These are phyloP conservation scores for Citrus glauca DNA, from an alignment of 345 rosid species.

Conservation along the genomic window DNA sequence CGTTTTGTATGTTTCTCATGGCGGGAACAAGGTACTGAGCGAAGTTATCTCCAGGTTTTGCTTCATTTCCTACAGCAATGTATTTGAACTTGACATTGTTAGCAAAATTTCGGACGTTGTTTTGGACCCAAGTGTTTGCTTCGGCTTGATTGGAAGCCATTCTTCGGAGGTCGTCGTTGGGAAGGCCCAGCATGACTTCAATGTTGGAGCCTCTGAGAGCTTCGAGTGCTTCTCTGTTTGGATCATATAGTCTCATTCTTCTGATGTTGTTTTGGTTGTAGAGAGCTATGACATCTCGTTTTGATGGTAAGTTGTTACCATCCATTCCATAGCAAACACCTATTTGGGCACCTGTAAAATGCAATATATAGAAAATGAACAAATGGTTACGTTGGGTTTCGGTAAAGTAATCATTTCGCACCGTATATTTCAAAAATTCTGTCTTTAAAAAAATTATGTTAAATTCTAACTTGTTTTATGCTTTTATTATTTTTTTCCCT, in stretches of 20 bases:
- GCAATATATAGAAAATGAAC: too few relatives aligned
- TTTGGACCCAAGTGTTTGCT: too few relatives aligned
- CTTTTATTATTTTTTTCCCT: too few relatives aligned
- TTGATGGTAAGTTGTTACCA: conserved; percentile 45
- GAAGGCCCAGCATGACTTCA: conserved; percentile 47
- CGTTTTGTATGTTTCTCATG: conserved; percentile 26
- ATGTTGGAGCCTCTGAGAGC: conserved; percentile 51
- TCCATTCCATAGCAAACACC: conserved; percentile 70
- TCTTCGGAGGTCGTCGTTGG: conserved; percentile 23
- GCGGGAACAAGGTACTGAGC: conserved; percentile 32
- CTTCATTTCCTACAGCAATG: too few relatives aligned
- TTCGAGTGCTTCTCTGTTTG: conserved; percentile 30
- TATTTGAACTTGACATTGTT: too few relatives aligned
- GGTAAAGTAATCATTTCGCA: too few relatives aligned
- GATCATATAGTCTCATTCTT: conserved; percentile 34
- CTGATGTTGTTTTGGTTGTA: conserved; percentile 41
- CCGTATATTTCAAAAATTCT: too few relatives aligned
- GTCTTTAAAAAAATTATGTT: too few relatives aligned
- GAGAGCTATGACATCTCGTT: conserved; percentile 43
- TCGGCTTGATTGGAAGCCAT: conserved; percentile 40
- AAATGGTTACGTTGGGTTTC: too few relatives aligned
- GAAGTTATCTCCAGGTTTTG: too few relatives aligned
- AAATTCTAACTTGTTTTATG: too few relatives aligned
- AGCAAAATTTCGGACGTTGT: too few relatives aligned
- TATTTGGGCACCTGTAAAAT: conserved; percentile 37